Base-by-base conservation (phyloP, 768 basidiomycete genomes). In the Candolleomyces aberdarensis region DNA sequence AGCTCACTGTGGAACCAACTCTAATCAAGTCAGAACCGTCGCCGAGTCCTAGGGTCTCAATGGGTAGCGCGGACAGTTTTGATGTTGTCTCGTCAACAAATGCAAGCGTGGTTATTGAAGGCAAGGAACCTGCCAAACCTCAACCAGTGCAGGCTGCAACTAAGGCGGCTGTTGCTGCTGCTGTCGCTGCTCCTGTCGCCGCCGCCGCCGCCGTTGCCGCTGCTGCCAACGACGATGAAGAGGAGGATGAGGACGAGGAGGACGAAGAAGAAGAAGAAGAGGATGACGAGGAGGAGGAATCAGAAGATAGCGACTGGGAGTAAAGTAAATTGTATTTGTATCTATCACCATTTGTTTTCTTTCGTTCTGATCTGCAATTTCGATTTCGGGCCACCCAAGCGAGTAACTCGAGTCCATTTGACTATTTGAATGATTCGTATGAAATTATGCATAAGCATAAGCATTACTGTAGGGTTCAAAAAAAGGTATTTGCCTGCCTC, bases 1-100 rank as follows among this genome's bases (percentile, higher is more conserved):
- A 36, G 63, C 70, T 62, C 20, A 19, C 67, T 54, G 69, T 65
- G 14, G 61, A 69, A 11, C 76, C 76, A 17, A 72, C 72, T 40
- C 64, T 72, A 7, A 69, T 71, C 19, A 77, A n/a, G 26, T 26
- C 77, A 9, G 72, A 72, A 36, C 69, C 72, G 10, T 71, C 65
- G 13, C 66, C 74, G 41, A 82, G 80, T 64, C 83, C 83, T 8
- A 78, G 85, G 46, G 81, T 80, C 55, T 36, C 36, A 36, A 36
- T 36, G 36, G 83, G 82, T 65, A 86, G 85, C 62, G 86, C 87
- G 57, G 87, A 80, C 14, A 86, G 87, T 62, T 90, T 85, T 68
- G 88, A 89, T 68, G 77, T 89, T 6, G 82, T 91, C 29, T 85
- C 83, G 26, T 81, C 83, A 40, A 79, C 78, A 26, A 83, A 80